Percentiles rank a stretch among this genome's conserved stretches.
phyloP scores from a whole-genome alignment of 1,284 basidiomycete species.

The Bjerkandera adusta region DNA sequence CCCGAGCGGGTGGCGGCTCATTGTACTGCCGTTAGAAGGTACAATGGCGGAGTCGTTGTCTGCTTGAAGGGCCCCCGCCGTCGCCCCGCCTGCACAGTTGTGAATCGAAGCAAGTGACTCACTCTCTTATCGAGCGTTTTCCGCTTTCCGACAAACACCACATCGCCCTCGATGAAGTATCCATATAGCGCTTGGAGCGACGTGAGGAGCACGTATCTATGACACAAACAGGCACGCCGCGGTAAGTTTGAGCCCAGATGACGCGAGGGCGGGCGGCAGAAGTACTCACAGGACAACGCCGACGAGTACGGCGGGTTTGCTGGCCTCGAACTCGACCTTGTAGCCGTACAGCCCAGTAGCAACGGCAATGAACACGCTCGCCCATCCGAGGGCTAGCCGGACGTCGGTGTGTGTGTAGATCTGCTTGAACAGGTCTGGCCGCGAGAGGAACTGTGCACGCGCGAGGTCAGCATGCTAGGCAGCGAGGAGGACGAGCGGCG shows the following conservation, averaged over 20 bases:
- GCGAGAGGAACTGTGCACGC: conserved; percentile 64
- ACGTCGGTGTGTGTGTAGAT: conserved; percentile 86
- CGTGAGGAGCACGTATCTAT: conserved; percentile 74
- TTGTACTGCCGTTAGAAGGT: too few species aligned
- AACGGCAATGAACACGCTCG: conserved; percentile 75
- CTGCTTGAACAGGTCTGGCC: conserved; percentile 81
- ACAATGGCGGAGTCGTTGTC: too few species aligned
- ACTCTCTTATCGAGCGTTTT: conserved; percentile 83
- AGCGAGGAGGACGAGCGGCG: background rate
- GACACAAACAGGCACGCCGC: background rate
- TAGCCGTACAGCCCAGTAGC: conserved; percentile 84
- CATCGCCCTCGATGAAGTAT: conserved; percentile 78
- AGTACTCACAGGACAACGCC: conserved; percentile 70
- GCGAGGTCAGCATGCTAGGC: background rate
- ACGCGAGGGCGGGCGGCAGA: conserved; percentile 1
- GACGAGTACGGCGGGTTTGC: conserved; percentile 76
- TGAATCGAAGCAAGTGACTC: conserved; percentile 29
- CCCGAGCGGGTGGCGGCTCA: too few species aligned
- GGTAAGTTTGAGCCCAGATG: background rate
- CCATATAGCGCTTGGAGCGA: conserved; percentile 72
- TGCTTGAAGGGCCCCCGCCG: too few species aligned
- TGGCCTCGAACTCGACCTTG: conserved; percentile 82
- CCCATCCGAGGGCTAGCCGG: conserved; percentile 80
- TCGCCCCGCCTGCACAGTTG: too few species aligned
- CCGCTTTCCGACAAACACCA: conserved; percentile 79